These are phyloP conservation scores for Cutaneotrichosporon sp. DNA, from an alignment of 1,284 basidiomycete genomes.

Conservation along the genomic window DNA sequence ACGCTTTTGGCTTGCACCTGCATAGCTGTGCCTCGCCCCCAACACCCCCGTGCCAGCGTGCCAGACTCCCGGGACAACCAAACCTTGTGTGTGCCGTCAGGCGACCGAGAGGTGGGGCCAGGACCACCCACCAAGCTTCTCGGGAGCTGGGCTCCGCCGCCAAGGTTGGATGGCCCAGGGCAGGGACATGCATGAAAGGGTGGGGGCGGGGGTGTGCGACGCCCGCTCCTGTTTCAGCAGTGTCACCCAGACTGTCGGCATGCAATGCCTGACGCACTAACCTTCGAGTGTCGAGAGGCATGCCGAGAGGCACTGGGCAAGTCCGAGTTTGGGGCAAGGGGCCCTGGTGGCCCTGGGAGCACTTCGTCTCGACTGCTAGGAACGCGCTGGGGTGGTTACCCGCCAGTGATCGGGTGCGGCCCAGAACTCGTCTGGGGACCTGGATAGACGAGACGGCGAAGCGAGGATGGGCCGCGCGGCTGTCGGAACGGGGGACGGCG, in stretches of 20 bases:
- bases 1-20: not conserved
- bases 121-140: not conserved
- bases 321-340: not conserved
- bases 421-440: not conserved
- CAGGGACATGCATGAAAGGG: not conserved
- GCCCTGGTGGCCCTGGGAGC: not conserved
- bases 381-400: not conserved
- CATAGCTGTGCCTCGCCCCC: not conserved
- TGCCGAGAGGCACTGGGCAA: not conserved
- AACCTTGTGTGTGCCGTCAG: not conserved
- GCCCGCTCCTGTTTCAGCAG: not conserved
- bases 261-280: conserved; percentile 2
- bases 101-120: not conserved
- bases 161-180: not conserved
- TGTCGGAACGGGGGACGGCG: too few species aligned
- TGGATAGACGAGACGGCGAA: not conserved
- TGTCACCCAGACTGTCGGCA: not conserved
- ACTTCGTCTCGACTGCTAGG: not conserved
- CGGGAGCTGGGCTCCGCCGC: not conserved
- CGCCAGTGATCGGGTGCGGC: not conserved
- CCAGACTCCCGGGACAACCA: not conserved
- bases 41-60: not conserved
- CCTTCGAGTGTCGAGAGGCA: not conserved
- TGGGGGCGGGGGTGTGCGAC: not conserved
- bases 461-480: too few species aligned